phyloP scores from a whole-genome alignment of 176 grass and related monocot genomes.

The Eleusine indica region DNA sequence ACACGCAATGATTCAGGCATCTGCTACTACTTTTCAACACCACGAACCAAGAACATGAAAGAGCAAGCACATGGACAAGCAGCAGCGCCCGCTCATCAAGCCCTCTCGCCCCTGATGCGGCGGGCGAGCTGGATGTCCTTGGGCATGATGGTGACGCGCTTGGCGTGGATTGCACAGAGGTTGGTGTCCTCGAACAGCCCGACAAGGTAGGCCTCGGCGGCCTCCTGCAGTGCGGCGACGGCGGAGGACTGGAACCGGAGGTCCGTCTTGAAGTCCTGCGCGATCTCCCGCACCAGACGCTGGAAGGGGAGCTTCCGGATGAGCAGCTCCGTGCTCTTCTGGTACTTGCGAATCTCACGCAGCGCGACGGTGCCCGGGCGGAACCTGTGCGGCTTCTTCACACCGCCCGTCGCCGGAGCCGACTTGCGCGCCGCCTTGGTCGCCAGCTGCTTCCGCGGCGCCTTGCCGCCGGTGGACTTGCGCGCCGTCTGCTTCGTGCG shows the following conservation, averaged over 20 bases:
- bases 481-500: constrained; percentile 73
- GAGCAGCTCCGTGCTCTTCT: constrained; percentile 96
- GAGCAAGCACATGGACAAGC: too few relatives aligned
- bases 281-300: constrained; percentile 81
- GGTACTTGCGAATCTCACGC: constrained; percentile 82
- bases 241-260: constrained; percentile 74
- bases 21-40: too few relatives aligned
- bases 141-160: constrained; percentile 93
- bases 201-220: constrained; percentile 74
- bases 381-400: constrained; percentile 89
- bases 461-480: constrained; percentile 78
- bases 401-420: constrained; percentile 59
- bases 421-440: constrained; percentile 90
- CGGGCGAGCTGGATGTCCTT: constrained; percentile 94
- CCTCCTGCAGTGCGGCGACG: constrained; percentile 83
- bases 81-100: constrained; percentile 29
- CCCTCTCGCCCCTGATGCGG: constrained; percentile 88
- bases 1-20: too few relatives aligned
- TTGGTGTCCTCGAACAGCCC: constrained; percentile 96
- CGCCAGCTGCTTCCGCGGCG: constrained; percentile 72
- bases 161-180: constrained; percentile 92
- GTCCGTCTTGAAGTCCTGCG: constrained; percentile 93
- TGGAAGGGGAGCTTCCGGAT: constrained; percentile 90
- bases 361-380: constrained; percentile 71
- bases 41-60: too few relatives aligned